These are phyloP conservation scores for Bipolaris bicolor DNA, from an alignment of 2,329 filamentous ascomycete genomes.

Conservation along the genomic window DNA sequence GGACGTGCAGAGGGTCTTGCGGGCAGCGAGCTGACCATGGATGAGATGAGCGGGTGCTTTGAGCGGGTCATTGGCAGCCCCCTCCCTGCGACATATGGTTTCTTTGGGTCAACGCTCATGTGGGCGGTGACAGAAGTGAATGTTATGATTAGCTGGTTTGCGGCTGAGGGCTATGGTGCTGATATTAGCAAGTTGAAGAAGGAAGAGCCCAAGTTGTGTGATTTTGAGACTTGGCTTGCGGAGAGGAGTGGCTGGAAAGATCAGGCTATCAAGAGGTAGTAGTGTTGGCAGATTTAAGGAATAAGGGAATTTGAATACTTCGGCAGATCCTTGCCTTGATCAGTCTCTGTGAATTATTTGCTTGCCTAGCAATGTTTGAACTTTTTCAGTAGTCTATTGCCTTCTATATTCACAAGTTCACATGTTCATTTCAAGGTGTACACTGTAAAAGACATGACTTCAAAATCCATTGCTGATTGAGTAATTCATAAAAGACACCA, in stretches of 20 bases:
- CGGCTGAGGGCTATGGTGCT: conserved; percentile 54
- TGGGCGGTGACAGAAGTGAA: conserved; percentile 53
- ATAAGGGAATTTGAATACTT: neutral
- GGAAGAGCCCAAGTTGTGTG: conserved; percentile 54
- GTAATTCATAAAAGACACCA: too few species aligned
- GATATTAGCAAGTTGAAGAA: conserved; percentile 53
- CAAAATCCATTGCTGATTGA: too few species aligned
- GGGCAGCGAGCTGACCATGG: conserved; percentile 59
- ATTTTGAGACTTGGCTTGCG: conserved; percentile 57
- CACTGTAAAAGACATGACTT: too few species aligned
- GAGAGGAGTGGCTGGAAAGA: conserved; percentile 54
- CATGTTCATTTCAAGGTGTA: too few species aligned
- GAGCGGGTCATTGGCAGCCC: conserved; percentile 54
- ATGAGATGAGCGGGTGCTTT: conserved; percentile 55
- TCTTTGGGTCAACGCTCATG: conserved; percentile 51
- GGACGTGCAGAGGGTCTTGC: conserved; percentile 57
- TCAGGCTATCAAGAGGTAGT: conserved; percentile 23
- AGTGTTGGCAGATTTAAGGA: neutral
- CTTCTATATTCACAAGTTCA: neutral
- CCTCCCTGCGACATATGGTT: conserved; percentile 52
- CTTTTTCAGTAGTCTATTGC: neutral
- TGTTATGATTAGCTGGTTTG: conserved; percentile 60
- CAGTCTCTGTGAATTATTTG: neutral
- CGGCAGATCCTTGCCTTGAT: neutral
- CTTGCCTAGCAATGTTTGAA: neutral